Percentiles rank a stretch among this genome's conserved stretches.
These are phyloP conservation scores for Nitzschia sp. DNA, from an alignment of 108 stramenopile genomes.

Conservation along the genomic window DNA sequence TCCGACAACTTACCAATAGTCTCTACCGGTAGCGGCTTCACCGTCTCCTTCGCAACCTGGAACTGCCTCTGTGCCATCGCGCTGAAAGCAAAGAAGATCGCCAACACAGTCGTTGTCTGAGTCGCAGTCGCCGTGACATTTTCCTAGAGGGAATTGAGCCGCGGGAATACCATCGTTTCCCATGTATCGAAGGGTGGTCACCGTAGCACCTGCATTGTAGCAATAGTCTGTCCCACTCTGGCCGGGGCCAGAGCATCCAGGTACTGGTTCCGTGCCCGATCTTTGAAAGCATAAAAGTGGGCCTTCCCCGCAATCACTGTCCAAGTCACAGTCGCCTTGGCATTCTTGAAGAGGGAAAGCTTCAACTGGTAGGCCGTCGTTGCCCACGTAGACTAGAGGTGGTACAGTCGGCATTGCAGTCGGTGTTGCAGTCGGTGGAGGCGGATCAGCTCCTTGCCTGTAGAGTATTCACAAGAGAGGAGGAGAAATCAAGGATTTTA, in stretches of 20 bases:
- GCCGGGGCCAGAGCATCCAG: conserved; percentile 50
- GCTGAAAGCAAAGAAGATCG: conserved; percentile 47
- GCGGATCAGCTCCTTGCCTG: too few species aligned
- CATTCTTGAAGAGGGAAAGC: conserved; percentile 34
- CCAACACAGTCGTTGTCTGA: conserved; percentile 41
- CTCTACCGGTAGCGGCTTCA: conserved; percentile 28
- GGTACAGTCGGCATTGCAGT: too few species aligned
- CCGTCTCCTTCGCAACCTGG: conserved; percentile 54
- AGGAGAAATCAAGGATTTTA: too few species aligned
- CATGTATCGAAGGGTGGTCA: neutral
- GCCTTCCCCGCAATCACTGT: conserved; percentile 46
- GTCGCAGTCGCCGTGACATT: conserved; percentile 61
- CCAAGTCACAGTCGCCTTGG: conserved; percentile 54
- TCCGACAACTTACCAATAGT: conserved; percentile 39
- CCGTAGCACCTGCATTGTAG: neutral
- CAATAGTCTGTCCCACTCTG: conserved; percentile 41
- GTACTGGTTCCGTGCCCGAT: conserved; percentile 28
- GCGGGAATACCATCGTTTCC: neutral
- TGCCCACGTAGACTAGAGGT: neutral
- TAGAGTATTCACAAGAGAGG: too few species aligned
- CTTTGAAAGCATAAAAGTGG: conserved; percentile 44
- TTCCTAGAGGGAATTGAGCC: conserved; percentile 23
- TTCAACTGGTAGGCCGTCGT: neutral
- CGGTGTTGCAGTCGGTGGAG: too few species aligned
- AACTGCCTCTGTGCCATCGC: conserved; percentile 27